Evolutionary conservation across 2,329 filamentous ascomycete genomes (phyloP), one percentile per base, ranked within the genome.

Genomic region (Cladosporium phlei): DNA sequence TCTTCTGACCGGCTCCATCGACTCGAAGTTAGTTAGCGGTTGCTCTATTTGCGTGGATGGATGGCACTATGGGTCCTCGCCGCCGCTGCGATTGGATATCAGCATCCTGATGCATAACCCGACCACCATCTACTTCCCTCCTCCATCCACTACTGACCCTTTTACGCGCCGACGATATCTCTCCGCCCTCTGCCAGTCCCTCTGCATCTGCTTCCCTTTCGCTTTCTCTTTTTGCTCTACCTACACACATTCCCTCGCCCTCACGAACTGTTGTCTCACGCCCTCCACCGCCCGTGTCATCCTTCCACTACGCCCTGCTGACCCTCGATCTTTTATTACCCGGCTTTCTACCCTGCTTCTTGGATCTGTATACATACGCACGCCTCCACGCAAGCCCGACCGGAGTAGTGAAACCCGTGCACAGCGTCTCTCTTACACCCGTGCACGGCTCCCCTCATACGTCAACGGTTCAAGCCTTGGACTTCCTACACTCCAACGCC

Each of bases 11-110:
- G n/a, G n/a, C n/a, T n/a, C n/a, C n/a, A n/a, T n/a, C n/a, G n/a
- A n/a, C n/a, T n/a, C n/a, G n/a, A n/a, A n/a, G n/a, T n/a, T n/a
- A n/a, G n/a, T n/a, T n/a, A n/a, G n/a, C n/a, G 12, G n/a, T 43
- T 33, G 25, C 42, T 37, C 42, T 45, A 45, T 45, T 45, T 45
- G 32, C 16, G 42, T 45, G 21, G 28, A 29, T 37, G 32, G 42
- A n/a, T n/a, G n/a, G n/a, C n/a, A n/a, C n/a, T n/a, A n/a, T n/a
- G n/a, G n/a, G n/a, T n/a, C n/a, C n/a, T n/a, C 42, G 42, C 32
- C 33, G 21, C 32, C 42, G 21, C 30, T 37, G 40, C 40, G 34
- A 44, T 44, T 44, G 40, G 24, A 45, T 29, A 43, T 43, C 39
- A 27, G 19, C n/a, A 21, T 21, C 22, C 29, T n/a, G 22, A 44